These are phyloP conservation scores for Solanum chilense DNA, from an alignment of 257 asterid genomes.

Conservation along the genomic window DNA sequence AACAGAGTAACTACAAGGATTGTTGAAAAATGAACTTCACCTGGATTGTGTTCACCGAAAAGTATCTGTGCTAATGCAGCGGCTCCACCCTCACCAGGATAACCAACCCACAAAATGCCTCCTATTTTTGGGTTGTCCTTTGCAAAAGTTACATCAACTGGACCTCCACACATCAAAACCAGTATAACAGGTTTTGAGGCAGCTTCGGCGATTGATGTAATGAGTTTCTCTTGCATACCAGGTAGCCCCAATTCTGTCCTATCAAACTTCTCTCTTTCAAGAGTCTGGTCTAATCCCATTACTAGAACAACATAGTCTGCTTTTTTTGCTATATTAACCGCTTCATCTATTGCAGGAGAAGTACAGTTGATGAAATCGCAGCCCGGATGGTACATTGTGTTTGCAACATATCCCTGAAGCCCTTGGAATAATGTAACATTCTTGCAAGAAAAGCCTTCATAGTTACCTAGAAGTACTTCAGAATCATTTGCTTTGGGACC, in stretches of 20 bases:
- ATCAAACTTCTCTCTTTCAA: conserved; percentile 44
- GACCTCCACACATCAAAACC: conserved; percentile 53
- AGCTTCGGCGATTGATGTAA: conserved; percentile 27
- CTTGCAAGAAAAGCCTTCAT: conserved; percentile 55
- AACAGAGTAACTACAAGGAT: background rate
- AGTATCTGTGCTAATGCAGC: conserved; percentile 41
- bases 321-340: conserved; percentile 12
- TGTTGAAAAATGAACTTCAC: conserved; percentile 3
- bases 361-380: conserved; percentile 40
- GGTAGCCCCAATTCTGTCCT: conserved; percentile 40
- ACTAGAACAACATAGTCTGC: conserved; percentile 43
- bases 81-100: conserved; percentile 75
- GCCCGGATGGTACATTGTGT: conserved; percentile 21
- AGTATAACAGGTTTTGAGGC: conserved; percentile 37
- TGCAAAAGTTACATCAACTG: conserved; percentile 59
- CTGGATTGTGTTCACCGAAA: conserved; percentile 58
- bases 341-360: conserved; percentile 17
- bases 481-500: conserved; percentile 51
- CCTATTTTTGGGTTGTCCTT: conserved; percentile 35
- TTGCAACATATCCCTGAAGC: conserved; percentile 15
- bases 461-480: conserved; percentile 31
- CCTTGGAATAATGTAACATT: conserved; percentile 43
- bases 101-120: conserved; percentile 35
- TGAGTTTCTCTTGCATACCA: conserved; percentile 35
- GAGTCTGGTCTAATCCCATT: conserved; percentile 57